phyloP scores from a whole-genome alignment of 495 filamentous ascomycete genomes.

The Tricharina praecox region DNA sequence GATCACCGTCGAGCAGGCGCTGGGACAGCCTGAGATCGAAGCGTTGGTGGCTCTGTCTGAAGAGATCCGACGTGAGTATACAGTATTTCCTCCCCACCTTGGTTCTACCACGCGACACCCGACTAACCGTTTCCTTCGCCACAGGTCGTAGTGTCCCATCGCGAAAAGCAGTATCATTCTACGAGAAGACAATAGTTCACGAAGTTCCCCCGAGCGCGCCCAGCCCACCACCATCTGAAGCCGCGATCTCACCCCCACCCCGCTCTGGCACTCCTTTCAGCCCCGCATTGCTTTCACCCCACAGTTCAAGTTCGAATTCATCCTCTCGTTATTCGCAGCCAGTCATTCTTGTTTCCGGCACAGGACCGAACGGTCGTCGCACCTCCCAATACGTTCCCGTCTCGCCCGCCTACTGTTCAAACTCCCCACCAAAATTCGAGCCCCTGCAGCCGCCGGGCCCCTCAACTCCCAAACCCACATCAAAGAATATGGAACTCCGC shows the following conservation, averaged over 20 bases:
- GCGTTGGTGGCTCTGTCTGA: conserved; percentile 23
- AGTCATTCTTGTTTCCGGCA: not conserved
- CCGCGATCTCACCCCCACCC: conserved; percentile 17
- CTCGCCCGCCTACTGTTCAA: not conserved
- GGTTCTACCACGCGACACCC: not conserved
- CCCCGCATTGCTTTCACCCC: too few relatives aligned
- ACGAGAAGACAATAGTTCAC: conserved; percentile 16
- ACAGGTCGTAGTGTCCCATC: conserved; percentile 1
- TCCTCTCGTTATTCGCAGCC: not conserved
- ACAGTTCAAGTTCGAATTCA: conserved; percentile 19
- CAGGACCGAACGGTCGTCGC: not conserved
- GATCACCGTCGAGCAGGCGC: conserved; percentile 20
- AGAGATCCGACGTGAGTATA: conserved; percentile 26
- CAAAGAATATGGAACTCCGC: conserved; percentile 1
- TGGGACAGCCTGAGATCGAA: conserved; percentile 19
- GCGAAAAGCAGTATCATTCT: conserved; percentile 24
- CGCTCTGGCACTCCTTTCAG: too few relatives aligned
- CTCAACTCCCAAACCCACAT: not conserved
- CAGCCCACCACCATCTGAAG: conserved; percentile 13
- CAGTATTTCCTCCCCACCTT: conserved; percentile 18
- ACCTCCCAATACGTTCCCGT: too few relatives aligned
- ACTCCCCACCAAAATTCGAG: conserved; percentile 4
- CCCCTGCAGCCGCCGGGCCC: conserved; percentile 3
- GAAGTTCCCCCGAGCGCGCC: conserved; percentile 13
- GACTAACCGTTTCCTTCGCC: not conserved